Evolutionary conservation across 176 grass and related monocot species (phyloP), one percentile per base, ranked within the genome.

Genomic region (Carex cristatella): DNA sequence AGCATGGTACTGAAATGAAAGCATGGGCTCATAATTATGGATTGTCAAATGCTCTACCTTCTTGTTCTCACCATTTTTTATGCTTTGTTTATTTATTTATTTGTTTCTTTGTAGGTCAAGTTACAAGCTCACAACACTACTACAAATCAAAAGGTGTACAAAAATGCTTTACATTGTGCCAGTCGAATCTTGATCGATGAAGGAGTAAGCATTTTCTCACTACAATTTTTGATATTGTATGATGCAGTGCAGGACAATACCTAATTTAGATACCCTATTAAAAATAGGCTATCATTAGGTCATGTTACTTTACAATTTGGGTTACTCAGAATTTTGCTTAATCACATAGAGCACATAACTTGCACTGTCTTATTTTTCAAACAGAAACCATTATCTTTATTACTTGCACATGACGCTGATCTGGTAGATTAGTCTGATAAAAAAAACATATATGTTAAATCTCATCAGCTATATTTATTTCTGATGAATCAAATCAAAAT

Each of bases 61-160:
- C 73, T 77, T 15, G 48, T 77, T 77, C 27, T 1, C 57, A 33
- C 11, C 46, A 31, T 15, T 15, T 77, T 4, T 33, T 10, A 32
- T 56, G 27, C 16, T 56, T 77, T 32, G 15, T 54, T 79, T 19
- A 79, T 51, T 84, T 54, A 7, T 46, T 53, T 76, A 55, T 35
- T 85, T 61, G 57, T 46, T 53, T 76, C 55, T 35, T 85, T 61
- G 57, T 70, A 98, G 95, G 95, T 98, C 58, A 98, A 98, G 90
- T 69, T 98, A 87, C 95, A 98, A 93, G 91, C 91, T 86, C 88
- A 98, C 85, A 98, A 98, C 85, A 98, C 95, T 42, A 94, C 82
- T 4, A 88, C 86, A 87, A 84, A 88, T 14, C 88, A 90, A 58
- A 98, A 90, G 80, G 82, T 91, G 51, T 98, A 94, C 88, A 93